Percentiles rank a stretch among this genome's conserved stretches.
Evolutionary conservation across 2,329 filamentous ascomycete species (phyloP).

Genomic region (Ilyonectria destructans): DNA sequence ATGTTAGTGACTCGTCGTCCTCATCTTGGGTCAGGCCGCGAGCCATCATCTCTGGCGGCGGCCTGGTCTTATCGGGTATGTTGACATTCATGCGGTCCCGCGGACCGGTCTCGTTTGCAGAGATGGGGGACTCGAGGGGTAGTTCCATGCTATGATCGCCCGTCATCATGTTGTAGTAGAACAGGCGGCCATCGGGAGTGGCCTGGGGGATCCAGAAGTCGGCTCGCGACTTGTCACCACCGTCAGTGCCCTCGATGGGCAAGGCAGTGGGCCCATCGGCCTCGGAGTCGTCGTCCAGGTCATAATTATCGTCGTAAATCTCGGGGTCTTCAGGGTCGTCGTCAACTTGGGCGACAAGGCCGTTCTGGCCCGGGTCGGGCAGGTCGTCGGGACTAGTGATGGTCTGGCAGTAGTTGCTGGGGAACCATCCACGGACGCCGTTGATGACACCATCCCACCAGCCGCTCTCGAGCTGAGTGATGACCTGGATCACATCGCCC

Average conservation of each 20-base stretch:
- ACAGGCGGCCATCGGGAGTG: conserved; percentile 91
- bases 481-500: conserved; percentile 98
- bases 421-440: conserved; percentile 97
- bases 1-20: conserved; percentile 88
- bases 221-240: conserved; percentile 82
- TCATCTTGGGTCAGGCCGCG: conserved; percentile 87
- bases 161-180: conserved; percentile 99
- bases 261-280: conserved; percentile 73
- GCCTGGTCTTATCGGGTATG: conserved; percentile 90
- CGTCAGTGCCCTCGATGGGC: conserved; percentile 78
- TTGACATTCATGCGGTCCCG: conserved; percentile 90
- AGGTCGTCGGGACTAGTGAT: conserved; percentile 84
- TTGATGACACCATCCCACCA: conserved; percentile 99
- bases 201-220: conserved; percentile 99
- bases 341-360: conserved; percentile 68
- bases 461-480: conserved; percentile 96
- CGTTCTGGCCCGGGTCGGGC: conserved; percentile 73
- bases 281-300: conserved; percentile 78
- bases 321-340: conserved; percentile 78
- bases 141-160: conserved; percentile 96
- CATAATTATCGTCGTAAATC: conserved; percentile 78
- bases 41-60: conserved; percentile 92
- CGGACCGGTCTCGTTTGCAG: conserved; percentile 86
- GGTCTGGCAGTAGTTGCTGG: conserved; percentile 97
- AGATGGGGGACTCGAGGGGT: conserved; percentile 90